Evolutionary conservation across 805 yeast genomes (phyloP).

Genomic region (Jamesozyma spencerorum): DNA sequence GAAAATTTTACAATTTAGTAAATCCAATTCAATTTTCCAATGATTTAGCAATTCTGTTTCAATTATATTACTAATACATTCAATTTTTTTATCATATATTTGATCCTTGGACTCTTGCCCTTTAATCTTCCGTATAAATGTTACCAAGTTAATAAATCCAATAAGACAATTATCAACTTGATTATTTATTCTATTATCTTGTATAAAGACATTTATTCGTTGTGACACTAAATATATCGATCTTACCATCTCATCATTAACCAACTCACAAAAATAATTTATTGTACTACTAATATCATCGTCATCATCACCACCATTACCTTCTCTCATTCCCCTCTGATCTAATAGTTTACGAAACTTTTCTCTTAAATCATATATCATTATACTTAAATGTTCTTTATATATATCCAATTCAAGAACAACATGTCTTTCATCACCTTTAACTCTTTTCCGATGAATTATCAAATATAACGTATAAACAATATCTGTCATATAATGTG

Average conservation of each 20-base stretch:
- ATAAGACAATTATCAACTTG: conserved; percentile 19
- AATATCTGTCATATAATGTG: conserved; percentile 20
- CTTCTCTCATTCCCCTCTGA: not conserved
- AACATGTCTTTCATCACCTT: not conserved
- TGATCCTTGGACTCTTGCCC: too few relatives aligned
- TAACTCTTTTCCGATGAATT: not conserved
- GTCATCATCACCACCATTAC: not conserved
- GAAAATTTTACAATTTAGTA: conserved; percentile 16
- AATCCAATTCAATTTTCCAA: conserved; percentile 21
- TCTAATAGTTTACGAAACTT: conserved; percentile 4
- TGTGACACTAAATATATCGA: not conserved
- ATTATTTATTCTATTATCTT: conserved; percentile 1
- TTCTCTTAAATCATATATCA: conserved; percentile 3
- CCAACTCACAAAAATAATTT: not conserved
- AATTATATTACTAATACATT: conserved; percentile 12
- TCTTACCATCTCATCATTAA: not conserved
- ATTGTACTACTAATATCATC: not conserved
- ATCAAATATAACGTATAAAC: conserved; percentile 16
- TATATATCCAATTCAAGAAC: not conserved
- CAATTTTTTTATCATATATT: not conserved
- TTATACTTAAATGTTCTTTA: not conserved
- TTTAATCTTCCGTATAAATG: conserved; percentile 7
- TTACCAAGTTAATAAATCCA: conserved; percentile 19
- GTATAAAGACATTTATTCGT: not conserved
- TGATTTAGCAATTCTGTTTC: conserved; percentile 16